These are phyloP conservation scores for Epichloe aotearoae DNA, from an alignment of 2,329 filamentous ascomycete species.

Conservation along the genomic window DNA sequence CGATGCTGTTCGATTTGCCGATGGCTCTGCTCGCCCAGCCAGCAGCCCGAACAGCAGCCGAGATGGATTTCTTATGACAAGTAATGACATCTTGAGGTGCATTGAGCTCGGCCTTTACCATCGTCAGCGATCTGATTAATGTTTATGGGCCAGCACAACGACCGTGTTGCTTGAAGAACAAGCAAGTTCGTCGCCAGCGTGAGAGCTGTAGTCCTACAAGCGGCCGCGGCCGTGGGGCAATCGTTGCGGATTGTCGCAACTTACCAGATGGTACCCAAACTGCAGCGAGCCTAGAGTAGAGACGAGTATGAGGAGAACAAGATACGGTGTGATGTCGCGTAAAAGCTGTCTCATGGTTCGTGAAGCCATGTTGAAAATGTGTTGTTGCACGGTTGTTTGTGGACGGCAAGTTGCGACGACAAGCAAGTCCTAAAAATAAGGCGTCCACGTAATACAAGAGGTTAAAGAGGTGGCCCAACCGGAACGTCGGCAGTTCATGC, in stretches of 20 bases:
- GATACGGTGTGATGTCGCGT: slow-evolving; percentile 54
- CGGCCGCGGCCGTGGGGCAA: not conserved
- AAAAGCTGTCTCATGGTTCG: slow-evolving; percentile 13
- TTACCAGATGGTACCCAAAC: slow-evolving; percentile 86
- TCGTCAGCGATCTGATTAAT: not conserved
- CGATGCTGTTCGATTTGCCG: slow-evolving; percentile 10
- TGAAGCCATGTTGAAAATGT: slow-evolving; percentile 17
- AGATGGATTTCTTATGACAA: slow-evolving; percentile 48
- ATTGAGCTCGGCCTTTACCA: slow-evolving; percentile 67
- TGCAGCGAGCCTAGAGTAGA: slow-evolving; percentile 80
- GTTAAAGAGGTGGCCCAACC: not conserved
- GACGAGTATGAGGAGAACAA: slow-evolving; percentile 62
- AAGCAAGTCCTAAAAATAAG: no score
- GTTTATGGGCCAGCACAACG: not conserved
- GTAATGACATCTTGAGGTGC: slow-evolving; percentile 89
- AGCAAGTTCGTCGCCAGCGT: no score
- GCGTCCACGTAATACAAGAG: no score
- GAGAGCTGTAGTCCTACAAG: no score
- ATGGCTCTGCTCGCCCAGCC: slow-evolving; percentile 15
- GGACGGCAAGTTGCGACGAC: not conserved
- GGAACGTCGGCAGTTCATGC: not conserved
- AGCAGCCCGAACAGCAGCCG: slow-evolving; percentile 15
- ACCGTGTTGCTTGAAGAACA: not conserved
- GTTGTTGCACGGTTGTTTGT: not conserved
- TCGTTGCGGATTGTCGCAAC: slow-evolving; percentile 8